A percentile compares a stretch with the other conserved stretches of the same genome.
These are phyloP conservation scores for Nicotiana noctiflora DNA, from an alignment of 257 asterid genomes.

Conservation along the genomic window DNA sequence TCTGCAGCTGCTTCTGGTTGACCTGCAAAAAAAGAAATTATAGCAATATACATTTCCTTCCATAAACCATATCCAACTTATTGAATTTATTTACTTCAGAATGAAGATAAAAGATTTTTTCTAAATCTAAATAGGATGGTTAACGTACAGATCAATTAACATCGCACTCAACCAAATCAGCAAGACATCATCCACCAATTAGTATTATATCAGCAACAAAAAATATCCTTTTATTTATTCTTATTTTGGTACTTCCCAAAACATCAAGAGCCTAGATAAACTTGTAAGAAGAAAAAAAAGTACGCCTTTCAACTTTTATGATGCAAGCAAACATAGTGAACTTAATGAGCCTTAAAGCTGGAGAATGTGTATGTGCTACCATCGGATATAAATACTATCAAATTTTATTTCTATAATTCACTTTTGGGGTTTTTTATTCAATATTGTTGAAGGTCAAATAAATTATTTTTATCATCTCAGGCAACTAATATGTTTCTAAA, in stretches of 20 bases:
- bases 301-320: neutral
- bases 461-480: too few relatives aligned
- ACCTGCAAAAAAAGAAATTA: too few relatives aligned
- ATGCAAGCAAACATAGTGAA: neutral
- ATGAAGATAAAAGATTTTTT: neutral
- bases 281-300: neutral
- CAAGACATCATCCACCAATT: conserved; percentile 82
- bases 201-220: conserved; percentile 62
- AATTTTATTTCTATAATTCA: too few relatives aligned
- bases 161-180: conserved; percentile 76
- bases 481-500: too few relatives aligned
- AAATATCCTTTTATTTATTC: conserved; percentile 77
- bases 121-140: neutral
- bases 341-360: conserved; percentile 52
- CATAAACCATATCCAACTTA: too few relatives aligned
- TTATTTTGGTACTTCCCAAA: conserved; percentile 80
- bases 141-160: conserved; percentile 34
- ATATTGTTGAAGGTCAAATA: too few relatives aligned
- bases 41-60: too few relatives aligned
- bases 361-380: too few relatives aligned
- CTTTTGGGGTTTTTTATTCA: too few relatives aligned
- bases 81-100: too few relatives aligned
- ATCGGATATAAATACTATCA: too few relatives aligned
- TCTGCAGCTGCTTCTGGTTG: too few relatives aligned
- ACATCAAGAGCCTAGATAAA: conserved; percentile 69